A percentile compares a stretch with the other conserved stretches of the same genome.
phyloP scores from a whole-genome alignment of 441 rosid species.

The Croton laevigatus region DNA sequence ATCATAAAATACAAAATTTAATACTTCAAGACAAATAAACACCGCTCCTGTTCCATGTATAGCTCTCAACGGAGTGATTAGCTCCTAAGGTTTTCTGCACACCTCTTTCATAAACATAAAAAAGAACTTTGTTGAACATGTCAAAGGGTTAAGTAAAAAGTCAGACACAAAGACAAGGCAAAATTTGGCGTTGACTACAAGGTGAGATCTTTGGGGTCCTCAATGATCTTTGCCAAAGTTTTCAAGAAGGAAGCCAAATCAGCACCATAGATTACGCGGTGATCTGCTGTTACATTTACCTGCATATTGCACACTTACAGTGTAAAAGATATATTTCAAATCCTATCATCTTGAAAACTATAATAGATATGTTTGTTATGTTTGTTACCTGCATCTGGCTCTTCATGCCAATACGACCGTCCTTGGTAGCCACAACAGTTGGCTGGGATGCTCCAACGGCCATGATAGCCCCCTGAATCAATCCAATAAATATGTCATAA shows the following conservation, averaged over 20 bases:
- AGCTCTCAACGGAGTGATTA: constrained; percentile 10
- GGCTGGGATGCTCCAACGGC: constrained; percentile 95
- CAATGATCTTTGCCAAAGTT: constrained; percentile 74
- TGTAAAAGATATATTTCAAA: constrained; percentile 7
- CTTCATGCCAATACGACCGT: constrained; percentile 86
- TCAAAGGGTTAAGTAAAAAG: constrained; percentile 7
- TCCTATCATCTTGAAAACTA: background rate
- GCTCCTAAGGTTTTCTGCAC: constrained; percentile 13
- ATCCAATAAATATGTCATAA: constrained; percentile 8
- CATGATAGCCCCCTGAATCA: constrained; percentile 90
- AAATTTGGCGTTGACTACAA: constrained; percentile 35
- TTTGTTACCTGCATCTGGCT: constrained; percentile 86
- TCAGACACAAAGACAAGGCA: constrained; percentile 5
- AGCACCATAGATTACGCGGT: constrained; percentile 90
- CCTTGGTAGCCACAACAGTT: constrained; percentile 77
- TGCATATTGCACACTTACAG: constrained; percentile 30
- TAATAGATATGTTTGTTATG: constrained; percentile 12
- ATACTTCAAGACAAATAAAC: constrained; percentile 15
- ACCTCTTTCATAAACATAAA: constrained; percentile 13
- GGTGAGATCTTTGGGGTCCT: constrained; percentile 86
- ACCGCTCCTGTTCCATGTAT: constrained; percentile 10
- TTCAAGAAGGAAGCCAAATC: constrained; percentile 92
- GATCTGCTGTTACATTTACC: constrained; percentile 94
- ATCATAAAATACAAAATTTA: constrained; percentile 13
- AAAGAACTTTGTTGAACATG: background rate